phyloP scores from a whole-genome alignment of 345 rosid species.

The Nephelium lappaceum region DNA sequence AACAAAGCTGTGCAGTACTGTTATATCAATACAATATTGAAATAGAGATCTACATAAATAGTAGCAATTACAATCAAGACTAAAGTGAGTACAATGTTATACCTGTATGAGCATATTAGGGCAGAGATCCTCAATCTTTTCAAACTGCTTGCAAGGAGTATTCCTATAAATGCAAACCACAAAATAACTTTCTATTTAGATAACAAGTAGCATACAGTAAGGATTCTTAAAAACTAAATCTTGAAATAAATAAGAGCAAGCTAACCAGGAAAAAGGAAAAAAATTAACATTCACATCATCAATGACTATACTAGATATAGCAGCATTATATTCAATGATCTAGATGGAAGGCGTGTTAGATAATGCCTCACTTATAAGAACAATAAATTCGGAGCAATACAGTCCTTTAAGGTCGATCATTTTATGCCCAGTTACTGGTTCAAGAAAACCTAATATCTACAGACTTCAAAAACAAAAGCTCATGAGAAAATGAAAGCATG shows the following conservation, averaged over 20 bases:
- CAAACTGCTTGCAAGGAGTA: conserved; percentile 43
- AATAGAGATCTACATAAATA: not conserved
- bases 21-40: not conserved
- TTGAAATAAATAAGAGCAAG: not conserved
- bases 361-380: not conserved
- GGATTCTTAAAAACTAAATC: not conserved
- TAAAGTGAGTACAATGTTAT: conserved; percentile 8
- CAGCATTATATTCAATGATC: not conserved
- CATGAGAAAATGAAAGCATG: not conserved
- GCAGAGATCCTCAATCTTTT: conserved; percentile 67
- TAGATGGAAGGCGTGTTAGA: not conserved
- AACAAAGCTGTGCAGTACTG: not conserved
- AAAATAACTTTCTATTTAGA: conserved; percentile 9
- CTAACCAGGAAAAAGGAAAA: not conserved
- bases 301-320: not conserved
- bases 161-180: conserved; percentile 40
- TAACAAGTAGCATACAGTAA: not conserved
- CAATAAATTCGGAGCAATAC: not conserved
- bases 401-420: not conserved
- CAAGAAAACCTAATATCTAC: not conserved
- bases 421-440: not conserved
- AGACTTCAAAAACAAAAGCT: not conserved
- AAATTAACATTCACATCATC: not conserved
- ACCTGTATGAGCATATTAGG: conserved; percentile 78
- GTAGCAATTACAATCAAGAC: not conserved